Conservation (phyloP, 129 eudicot genomes). For the Pittosporum tobira region DNA sequence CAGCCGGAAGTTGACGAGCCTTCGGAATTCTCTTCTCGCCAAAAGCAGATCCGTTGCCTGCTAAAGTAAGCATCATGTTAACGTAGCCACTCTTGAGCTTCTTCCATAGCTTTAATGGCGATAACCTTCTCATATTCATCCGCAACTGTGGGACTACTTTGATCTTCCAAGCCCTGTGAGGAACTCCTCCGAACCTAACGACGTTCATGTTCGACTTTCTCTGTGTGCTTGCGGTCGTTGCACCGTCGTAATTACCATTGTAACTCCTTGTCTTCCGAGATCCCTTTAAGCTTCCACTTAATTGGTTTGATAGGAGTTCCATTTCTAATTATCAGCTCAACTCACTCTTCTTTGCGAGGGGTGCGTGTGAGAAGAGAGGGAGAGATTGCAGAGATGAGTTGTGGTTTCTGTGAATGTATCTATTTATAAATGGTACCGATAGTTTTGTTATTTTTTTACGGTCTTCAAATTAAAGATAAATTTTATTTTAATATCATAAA, state of each 20-base stretch:
- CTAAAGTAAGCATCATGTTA: constrained; percentile 44
- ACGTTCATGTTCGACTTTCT: constrained; percentile 21
- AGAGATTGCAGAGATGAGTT: too few relatives aligned
- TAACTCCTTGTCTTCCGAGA: constrained; percentile 21
- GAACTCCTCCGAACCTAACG: constrained; percentile 21
- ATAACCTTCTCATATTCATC: constrained; percentile 14
- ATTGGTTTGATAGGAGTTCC: constrained; percentile 3
- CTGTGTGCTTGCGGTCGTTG: not conserved
- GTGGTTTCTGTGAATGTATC: too few relatives aligned
- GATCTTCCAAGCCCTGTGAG: constrained; percentile 32
- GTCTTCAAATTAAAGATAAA: too few relatives aligned
- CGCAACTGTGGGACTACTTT: constrained; percentile 24
- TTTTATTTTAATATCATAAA: too few relatives aligned
- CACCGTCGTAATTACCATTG: constrained; percentile 4
- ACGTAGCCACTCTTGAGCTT: constrained; percentile 43
- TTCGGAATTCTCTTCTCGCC: constrained; percentile 27
- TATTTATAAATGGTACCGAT: too few relatives aligned
- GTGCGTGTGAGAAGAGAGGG: too few relatives aligned
- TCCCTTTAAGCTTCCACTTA: constrained; percentile 16
- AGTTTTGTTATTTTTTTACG: too few relatives aligned
- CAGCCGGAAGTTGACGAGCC: constrained; percentile 14
- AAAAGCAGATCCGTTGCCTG: constrained; percentile 13
- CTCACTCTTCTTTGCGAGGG: too few relatives aligned
- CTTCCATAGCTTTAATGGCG: constrained; percentile 40
- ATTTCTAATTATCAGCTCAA: too few relatives aligned